Percentiles rank a stretch among this genome's conserved stretches.
Conservation (phyloP, 1,284 basidiomycete species). For the Marasmius tenuissimus region DNA sequence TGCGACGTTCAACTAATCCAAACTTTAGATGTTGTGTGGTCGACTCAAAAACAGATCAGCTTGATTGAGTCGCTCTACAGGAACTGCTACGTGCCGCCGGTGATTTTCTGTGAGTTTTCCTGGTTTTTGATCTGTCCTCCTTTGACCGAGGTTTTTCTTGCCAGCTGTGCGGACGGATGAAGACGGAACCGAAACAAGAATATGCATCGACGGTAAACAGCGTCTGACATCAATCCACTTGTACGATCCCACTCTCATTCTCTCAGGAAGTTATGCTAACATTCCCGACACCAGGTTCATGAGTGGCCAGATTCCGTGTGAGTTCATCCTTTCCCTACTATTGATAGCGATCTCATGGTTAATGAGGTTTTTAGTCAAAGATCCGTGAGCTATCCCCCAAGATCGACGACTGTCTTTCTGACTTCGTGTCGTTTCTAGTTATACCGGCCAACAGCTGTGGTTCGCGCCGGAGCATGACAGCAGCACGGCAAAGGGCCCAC, state of each 20-base stretch:
- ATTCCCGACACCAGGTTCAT: not conserved
- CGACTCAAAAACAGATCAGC: not conserved
- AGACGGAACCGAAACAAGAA: not conserved
- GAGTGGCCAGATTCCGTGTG: not conserved
- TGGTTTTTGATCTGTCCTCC: no score
- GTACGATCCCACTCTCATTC: not conserved
- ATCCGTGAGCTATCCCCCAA: not conserved
- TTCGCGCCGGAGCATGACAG: not conserved
- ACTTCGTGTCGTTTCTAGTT: not conserved
- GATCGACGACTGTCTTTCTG: not conserved
- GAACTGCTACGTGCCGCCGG: not conserved
- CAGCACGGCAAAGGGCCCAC: not conserved
- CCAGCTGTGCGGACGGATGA: not conserved
- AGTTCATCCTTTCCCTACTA: not conserved
- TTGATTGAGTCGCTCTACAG: not conserved
- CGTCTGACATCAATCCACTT: not conserved
- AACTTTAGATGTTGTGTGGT: not conserved
- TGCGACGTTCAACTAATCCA: no score
- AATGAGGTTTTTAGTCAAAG: not conserved
- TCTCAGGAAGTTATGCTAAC: not conserved
- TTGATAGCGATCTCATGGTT: not conserved
- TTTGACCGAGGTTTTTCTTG: not conserved
- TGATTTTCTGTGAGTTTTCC: not conserved
- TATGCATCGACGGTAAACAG: conserved; percentile 1
- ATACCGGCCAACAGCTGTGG: not conserved